Conservation (phyloP, 2,329 filamentous ascomycete genomes). For the Cercospora berteroae region DNA sequence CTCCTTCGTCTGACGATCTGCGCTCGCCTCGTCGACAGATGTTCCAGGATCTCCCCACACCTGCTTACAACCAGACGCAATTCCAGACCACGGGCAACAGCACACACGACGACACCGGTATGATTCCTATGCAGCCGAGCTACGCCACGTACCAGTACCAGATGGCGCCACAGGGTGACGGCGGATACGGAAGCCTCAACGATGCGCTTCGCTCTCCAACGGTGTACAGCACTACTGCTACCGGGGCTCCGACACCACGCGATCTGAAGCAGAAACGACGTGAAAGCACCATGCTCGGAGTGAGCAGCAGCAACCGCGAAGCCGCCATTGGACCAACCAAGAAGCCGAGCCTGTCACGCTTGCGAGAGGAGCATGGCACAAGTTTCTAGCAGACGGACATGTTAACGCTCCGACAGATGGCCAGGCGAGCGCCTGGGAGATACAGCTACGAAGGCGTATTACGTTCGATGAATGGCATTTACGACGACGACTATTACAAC, state of each 20-base stretch:
- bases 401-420: slow-evolving; percentile 17
- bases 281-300: slow-evolving; percentile 35
- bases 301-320: slow-evolving; percentile 19
- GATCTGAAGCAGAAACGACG: slow-evolving; percentile 31
- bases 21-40: slow-evolving; percentile 64
- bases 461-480: slow-evolving; percentile 1
- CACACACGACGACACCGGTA: slow-evolving; percentile 31
- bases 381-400: slow-evolving; percentile 28
- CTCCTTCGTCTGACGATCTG: slow-evolving; percentile 52
- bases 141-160: slow-evolving; percentile 35
- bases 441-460: slow-evolving; percentile 10
- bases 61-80: slow-evolving; percentile 58
- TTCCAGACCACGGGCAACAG: slow-evolving; percentile 26
- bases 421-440: slow-evolving; percentile 16
- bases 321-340: slow-evolving; percentile 24
- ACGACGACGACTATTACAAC: neutral
- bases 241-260: slow-evolving; percentile 21
- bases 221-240: slow-evolving; percentile 25
- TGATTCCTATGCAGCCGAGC: slow-evolving; percentile 35
- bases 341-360: slow-evolving; percentile 39
- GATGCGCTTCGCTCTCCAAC: slow-evolving; percentile 34
- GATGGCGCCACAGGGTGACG: slow-evolving; percentile 37
- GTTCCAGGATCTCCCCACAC: slow-evolving; percentile 65
- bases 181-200: slow-evolving; percentile 37
- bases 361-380: slow-evolving; percentile 35